Evolutionary conservation across 192 early-diverging fungal species (phyloP).

Genomic region (Entomortierella beljakovae): DNA sequence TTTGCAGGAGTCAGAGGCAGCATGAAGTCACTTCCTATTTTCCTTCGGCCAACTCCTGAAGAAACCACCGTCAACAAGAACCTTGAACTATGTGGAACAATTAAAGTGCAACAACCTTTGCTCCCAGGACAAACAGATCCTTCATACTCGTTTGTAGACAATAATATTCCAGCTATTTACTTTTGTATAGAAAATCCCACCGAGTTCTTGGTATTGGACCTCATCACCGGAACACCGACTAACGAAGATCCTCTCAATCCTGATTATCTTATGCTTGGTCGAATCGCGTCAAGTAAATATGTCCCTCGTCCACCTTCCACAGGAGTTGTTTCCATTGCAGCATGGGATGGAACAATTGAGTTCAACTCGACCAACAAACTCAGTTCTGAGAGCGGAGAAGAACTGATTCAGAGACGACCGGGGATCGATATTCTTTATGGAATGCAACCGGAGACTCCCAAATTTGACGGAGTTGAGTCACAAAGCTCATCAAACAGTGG

Average conservation of each 20-base stretch:
- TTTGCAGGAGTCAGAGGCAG: slow-evolving; percentile 44
- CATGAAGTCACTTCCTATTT: slow-evolving; percentile 38
- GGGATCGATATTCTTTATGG: slow-evolving; percentile 31
- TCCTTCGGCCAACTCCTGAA: slow-evolving; percentile 15
- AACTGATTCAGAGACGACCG: slow-evolving; percentile 11
- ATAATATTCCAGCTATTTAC: slow-evolving; percentile 8
- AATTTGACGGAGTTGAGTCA: neutral
- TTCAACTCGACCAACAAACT: neutral
- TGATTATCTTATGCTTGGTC: slow-evolving; percentile 9
- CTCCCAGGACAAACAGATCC: slow-evolving; percentile 8
- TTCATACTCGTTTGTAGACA: slow-evolving; percentile 1
- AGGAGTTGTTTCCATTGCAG: slow-evolving; percentile 8
- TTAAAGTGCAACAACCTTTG: neutral
- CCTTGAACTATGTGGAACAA: slow-evolving; percentile 15
- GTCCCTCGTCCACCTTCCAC: neutral
- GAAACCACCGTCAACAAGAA: slow-evolving; percentile 1
- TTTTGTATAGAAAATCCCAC: slow-evolving; percentile 41
- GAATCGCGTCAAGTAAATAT: slow-evolving; percentile 24
- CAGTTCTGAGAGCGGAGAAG: neutral
- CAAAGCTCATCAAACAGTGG: too few relatives aligned
- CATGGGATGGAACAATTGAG: slow-evolving; percentile 28
- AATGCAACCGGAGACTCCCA: slow-evolving; percentile 15
- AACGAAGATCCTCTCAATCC: neutral
- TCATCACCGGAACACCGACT: slow-evolving; percentile 2
- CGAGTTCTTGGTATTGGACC: slow-evolving; percentile 16